These are phyloP conservation scores for Mycogone perniciosa DNA, from an alignment of 2,329 filamentous ascomycete genomes.

Conservation along the genomic window DNA sequence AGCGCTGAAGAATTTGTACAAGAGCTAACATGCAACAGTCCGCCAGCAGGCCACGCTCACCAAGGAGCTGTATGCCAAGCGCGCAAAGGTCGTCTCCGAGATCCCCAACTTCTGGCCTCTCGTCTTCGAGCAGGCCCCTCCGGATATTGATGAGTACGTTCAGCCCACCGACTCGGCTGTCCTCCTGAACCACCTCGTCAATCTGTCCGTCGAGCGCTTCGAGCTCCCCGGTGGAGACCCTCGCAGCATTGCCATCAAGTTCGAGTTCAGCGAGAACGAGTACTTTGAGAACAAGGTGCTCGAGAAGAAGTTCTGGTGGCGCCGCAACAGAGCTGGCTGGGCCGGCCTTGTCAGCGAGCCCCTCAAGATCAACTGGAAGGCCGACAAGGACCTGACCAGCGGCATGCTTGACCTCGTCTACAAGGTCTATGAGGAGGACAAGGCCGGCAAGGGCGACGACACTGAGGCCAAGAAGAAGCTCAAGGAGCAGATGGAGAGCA, in stretches of 20 bases:
- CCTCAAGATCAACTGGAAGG: slow-evolving; percentile 80
- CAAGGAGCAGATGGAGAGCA: slow-evolving; percentile 50
- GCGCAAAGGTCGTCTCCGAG: slow-evolving; percentile 60
- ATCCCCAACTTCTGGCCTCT: slow-evolving; percentile 94
- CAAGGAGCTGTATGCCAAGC: slow-evolving; percentile 68
- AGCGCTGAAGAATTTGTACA: neutral
- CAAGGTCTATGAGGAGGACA: slow-evolving; percentile 58
- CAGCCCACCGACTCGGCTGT: slow-evolving; percentile 71
- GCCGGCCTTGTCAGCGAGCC: slow-evolving; percentile 80
- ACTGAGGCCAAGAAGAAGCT: slow-evolving; percentile 45
- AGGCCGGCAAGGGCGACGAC: slow-evolving; percentile 37
- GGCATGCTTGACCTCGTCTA: slow-evolving; percentile 71
- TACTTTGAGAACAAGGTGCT: slow-evolving; percentile 72
- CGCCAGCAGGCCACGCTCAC: slow-evolving; percentile 65
- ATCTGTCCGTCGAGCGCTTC: slow-evolving; percentile 70
- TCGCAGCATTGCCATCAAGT: slow-evolving; percentile 68
- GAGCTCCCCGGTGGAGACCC: slow-evolving; percentile 74
- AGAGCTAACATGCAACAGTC: slow-evolving; percentile 40
- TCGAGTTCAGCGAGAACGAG: slow-evolving; percentile 75
- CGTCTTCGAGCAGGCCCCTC: slow-evolving; percentile 79
- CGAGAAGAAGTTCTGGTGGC: slow-evolving; percentile 90
- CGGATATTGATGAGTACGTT: slow-evolving; percentile 83
- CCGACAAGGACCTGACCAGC: slow-evolving; percentile 70
- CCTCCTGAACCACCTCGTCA: slow-evolving; percentile 61
- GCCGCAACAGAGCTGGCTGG: slow-evolving; percentile 61